phyloP scores from a whole-genome alignment of 2,329 filamentous ascomycete species.

The Colletotrichum lentis region DNA sequence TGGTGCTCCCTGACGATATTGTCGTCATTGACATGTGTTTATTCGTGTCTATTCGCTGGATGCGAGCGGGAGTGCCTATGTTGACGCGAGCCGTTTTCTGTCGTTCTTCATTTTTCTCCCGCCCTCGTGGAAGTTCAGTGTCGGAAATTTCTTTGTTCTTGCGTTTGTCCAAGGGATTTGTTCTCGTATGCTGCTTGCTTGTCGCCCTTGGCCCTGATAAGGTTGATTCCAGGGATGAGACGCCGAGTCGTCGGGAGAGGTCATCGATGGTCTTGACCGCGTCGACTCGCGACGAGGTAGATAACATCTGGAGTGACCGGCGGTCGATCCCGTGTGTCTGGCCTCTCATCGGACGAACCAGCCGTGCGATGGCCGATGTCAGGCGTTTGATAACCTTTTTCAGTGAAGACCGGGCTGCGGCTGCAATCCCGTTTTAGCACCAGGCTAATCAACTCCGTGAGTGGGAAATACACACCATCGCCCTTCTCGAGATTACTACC shows the following conservation, averaged over 20 bases:
- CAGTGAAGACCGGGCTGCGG: constrained; percentile 50
- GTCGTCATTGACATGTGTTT: constrained; percentile 46
- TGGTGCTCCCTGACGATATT: constrained; percentile 55
- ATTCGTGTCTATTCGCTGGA: neutral
- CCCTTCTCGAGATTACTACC: constrained; percentile 56
- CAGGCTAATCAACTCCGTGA: neutral
- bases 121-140: neutral
- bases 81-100: neutral
- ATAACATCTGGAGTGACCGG: constrained; percentile 56
- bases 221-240: constrained; percentile 13
- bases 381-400: constrained; percentile 55
- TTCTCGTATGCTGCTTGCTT: constrained; percentile 13
- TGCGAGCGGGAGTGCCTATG: neutral
- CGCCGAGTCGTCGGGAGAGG: constrained; percentile 50
- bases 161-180: neutral
- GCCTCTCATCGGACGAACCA: constrained; percentile 49
- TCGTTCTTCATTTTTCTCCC: neutral
- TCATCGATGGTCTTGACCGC: constrained; percentile 59
- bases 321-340: constrained; percentile 53
- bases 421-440: constrained; percentile 42
- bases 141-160: constrained; percentile 8
- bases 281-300: constrained; percentile 57
- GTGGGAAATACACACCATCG: constrained; percentile 52
- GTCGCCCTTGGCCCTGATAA: constrained; percentile 9
- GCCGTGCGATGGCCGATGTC: constrained; percentile 51